Percentiles rank a stretch among this genome's conserved stretches.
Evolutionary conservation across 1,139 yeast genomes (phyloP).

Genomic region (Lodderomyces metapsilosis): DNA sequence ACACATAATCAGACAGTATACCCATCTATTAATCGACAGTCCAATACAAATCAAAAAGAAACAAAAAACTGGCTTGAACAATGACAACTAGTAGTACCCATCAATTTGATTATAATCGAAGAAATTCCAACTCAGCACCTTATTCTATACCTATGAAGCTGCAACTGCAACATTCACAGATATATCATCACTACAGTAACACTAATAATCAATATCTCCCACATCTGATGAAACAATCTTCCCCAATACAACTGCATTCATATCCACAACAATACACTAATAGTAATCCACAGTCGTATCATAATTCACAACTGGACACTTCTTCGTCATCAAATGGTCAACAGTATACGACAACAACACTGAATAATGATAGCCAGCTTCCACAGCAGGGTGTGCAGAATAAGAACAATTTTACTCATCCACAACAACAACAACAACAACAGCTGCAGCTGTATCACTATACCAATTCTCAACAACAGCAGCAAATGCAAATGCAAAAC

Average conservation of each 20-base stretch:
- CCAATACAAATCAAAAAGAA: too few species aligned
- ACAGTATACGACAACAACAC: conserved; percentile 8
- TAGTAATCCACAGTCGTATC: conserved; percentile 24
- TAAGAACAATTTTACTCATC: too few species aligned
- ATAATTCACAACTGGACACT: conserved; percentile 34
- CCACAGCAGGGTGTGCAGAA: too few species aligned
- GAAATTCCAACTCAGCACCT: conserved; percentile 33
- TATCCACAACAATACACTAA: conserved; percentile 8
- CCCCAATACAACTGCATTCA: conserved; percentile 10
- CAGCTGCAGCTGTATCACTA: neutral
- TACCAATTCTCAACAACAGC: conserved; percentile 1
- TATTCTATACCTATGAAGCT: conserved; percentile 35
- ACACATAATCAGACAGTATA: too few species aligned
- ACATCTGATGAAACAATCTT: neutral
- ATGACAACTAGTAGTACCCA: conserved; percentile 28
- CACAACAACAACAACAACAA: too few species aligned
- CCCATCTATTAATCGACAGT: too few species aligned
- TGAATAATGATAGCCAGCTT: neutral
- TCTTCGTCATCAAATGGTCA: conserved; percentile 25
- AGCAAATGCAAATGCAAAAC: neutral
- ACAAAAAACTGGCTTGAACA: too few species aligned
- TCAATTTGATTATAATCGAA: conserved; percentile 33
- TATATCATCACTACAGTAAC: conserved; percentile 6
- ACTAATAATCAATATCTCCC: conserved; percentile 10
- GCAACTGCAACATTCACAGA: conserved; percentile 16